Evolutionary conservation across 345 rosid genomes (phyloP), one percentile per base, ranked within the genome.

Genomic region (Stellera chamaejasme): DNA sequence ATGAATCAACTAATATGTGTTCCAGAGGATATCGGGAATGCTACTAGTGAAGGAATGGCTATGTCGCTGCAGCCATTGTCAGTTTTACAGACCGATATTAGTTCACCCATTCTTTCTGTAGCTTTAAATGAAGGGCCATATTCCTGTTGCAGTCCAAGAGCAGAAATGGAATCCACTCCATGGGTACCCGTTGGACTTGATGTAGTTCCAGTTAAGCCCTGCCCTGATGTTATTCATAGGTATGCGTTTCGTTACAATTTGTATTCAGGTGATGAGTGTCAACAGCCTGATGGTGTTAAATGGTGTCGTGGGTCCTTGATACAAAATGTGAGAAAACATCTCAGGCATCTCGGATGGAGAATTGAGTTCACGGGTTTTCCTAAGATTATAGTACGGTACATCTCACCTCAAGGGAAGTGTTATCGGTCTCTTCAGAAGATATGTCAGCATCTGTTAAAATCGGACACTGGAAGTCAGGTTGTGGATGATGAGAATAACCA

Each of bases 291-390:
- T 32, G 39, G 39, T 8, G 16, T 26, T 48, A 55, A 59, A 14
- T 23, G 4, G 57, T 36, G 41, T 50, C 41, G 2, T 11, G 13
- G 11, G 10, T 10, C 63, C 53, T 16, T 67, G 6, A 52, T 41
- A 28, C 5, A 36, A 23, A 56, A 73, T 46, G 72, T 69, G 42
- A 75, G 70, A 66, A 82, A 67, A 60, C 90, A 90, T 73, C 86
- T 90, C 63, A 64, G 58, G 48, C 52, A 77, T 59, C 54, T 69
- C 54, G 78, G 75, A 48, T 86, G 95, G 97, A 73, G 69, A 66
- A 70, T 79, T 56, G 82, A 84, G 53, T 68, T 48, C 46, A 65
- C 60, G 41, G 39, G 39, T 32, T 32, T 8, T 32, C 43, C 4
- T 32, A 44, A 2, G 2, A 15, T 0, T 5, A 81, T 80, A 58